A percentile compares a stretch with the other conserved stretches of the same genome.
Evolutionary conservation across 805 yeast species (phyloP).

Genomic region (Pichia gijzeniarum): DNA sequence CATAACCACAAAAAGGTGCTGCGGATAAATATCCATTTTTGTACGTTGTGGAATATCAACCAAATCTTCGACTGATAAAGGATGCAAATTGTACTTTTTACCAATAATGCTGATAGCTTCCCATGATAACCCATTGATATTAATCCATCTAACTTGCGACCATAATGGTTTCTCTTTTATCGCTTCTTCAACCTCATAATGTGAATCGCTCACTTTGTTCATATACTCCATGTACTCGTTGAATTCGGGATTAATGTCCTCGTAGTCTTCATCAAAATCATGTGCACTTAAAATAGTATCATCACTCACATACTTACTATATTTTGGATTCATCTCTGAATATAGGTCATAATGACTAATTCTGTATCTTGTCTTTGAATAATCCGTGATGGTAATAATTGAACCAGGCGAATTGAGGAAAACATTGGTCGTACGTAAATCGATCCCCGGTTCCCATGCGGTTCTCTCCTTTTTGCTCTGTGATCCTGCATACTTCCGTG

Average conservation of each 20-base stretch:
- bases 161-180: conserved; percentile 37
- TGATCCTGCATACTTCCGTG: conserved; percentile 32
- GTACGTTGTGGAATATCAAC: conserved; percentile 58
- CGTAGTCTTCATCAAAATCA: conserved; percentile 9
- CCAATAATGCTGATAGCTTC: conserved; percentile 47
- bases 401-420: conserved; percentile 48
- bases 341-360: conserved; percentile 38
- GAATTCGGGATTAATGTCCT: conserved; percentile 1
- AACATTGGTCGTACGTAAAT: conserved; percentile 44
- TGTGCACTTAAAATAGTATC: conserved; percentile 12
- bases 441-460: conserved; percentile 58
- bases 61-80: conserved; percentile 56
- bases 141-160: conserved; percentile 50
- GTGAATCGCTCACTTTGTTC: conserved; percentile 18
- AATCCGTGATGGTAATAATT: conserved; percentile 47
- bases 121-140: conserved; percentile 57
- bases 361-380: conserved; percentile 37
- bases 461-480: conserved; percentile 35
- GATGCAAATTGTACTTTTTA: conserved; percentile 40
- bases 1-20: conserved; percentile 46
- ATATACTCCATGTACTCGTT: conserved; percentile 12
- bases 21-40: conserved; percentile 46
- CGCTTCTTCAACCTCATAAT: conserved; percentile 25
- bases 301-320: conserved; percentile 15
- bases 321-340: conserved; percentile 21